A percentile compares a stretch with the other conserved stretches of the same genome.
Conservation (phyloP, 176 grass and related monocot genomes). For the Juncus effusus region DNA sequence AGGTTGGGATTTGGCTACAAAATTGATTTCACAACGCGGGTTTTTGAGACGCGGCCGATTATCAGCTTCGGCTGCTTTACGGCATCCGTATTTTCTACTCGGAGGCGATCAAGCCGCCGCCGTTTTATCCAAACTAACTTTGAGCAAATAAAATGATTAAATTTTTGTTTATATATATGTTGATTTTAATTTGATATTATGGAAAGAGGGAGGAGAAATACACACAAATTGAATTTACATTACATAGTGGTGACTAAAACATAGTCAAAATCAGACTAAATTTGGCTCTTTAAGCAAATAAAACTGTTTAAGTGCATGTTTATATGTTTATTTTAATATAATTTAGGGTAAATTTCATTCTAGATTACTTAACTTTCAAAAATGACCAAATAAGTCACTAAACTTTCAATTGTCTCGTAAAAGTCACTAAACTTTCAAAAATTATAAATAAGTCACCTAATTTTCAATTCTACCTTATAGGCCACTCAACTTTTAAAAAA, state of each 20-base stretch:
- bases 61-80: conserved; percentile 67
- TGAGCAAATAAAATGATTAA: conserved; percentile 36
- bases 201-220: background rate
- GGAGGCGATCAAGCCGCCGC: conserved; percentile 74
- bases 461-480: too few species aligned
- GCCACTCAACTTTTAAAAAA: too few species aligned
- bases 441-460: too few species aligned
- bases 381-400: too few species aligned
- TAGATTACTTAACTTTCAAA: too few species aligned
- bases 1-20: conserved; percentile 97
- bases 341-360: too few species aligned
- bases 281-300: background rate
- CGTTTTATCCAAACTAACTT: conserved; percentile 73
- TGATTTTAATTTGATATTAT: background rate
- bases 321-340: background rate
- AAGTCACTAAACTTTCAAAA: too few species aligned
- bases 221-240: too few species aligned
- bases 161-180: background rate
- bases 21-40: conserved; percentile 66
- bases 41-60: conserved; percentile 52
- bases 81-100: conserved; percentile 89
- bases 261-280: background rate
- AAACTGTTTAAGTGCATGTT: background rate
- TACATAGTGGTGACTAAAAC: background rate
- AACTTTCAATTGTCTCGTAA: too few species aligned